Conservation (phyloP, 768 basidiomycete genomes). For the Psilocybe azurescens region DNA sequence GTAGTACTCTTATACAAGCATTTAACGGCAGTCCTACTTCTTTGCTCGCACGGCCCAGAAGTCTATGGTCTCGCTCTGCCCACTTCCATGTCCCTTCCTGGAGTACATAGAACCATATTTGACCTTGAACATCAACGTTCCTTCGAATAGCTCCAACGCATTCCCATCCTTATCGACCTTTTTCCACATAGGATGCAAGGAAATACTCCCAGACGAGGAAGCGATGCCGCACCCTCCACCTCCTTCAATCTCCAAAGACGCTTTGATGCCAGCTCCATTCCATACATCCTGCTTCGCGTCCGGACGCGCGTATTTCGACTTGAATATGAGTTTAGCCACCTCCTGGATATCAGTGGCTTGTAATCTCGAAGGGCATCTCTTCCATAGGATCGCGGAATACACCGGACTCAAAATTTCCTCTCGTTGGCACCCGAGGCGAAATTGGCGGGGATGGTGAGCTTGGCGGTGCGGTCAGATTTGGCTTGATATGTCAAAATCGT, state of each 20-base stretch:
- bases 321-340: background rate
- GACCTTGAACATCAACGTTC: slow-evolving; percentile 40
- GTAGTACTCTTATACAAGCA: no score
- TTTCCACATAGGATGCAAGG: slow-evolving; percentile 39
- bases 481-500: slow-evolving; percentile 42
- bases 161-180: slow-evolving; percentile 13
- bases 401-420: slow-evolving; percentile 29
- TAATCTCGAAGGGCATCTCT: slow-evolving; percentile 38
- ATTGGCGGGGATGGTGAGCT: slow-evolving; percentile 27
- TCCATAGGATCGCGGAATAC: slow-evolving; percentile 38
- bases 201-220: slow-evolving; percentile 37
- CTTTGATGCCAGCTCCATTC: slow-evolving; percentile 11
- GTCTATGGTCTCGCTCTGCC: slow-evolving; percentile 30
- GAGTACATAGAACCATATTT: slow-evolving; percentile 37
- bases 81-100: slow-evolving; percentile 40
- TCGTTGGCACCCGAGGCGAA: background rate
- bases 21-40: background rate
- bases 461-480: slow-evolving; percentile 41
- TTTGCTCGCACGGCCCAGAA: slow-evolving; percentile 40
- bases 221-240: slow-evolving; percentile 35
- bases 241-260: slow-evolving; percentile 19
- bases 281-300: background rate
- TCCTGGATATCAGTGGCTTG: slow-evolving; percentile 27
- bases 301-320: slow-evolving; percentile 3
- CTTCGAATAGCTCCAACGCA: slow-evolving; percentile 43